Base-by-base conservation (phyloP, 345 rosid species). In the Populus nigra region DNA sequence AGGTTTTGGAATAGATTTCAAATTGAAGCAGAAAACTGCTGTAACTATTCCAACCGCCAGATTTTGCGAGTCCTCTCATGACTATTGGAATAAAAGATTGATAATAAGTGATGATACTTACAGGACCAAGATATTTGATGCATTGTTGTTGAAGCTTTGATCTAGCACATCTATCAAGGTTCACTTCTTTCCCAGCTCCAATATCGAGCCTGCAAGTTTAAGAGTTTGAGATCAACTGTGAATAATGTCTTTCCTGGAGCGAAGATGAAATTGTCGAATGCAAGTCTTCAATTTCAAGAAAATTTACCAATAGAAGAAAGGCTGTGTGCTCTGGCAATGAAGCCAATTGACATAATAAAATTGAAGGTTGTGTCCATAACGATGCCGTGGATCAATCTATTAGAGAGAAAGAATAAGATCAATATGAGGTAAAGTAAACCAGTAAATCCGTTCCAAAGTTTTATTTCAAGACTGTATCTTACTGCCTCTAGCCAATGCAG, bases 401-500 rank as follows among this genome's bases (percentile, higher is more conserved):
- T 73, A 68, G 41, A 71, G 77, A 69, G 36, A 79, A 70, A 45
- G 33, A 77, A 61, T 23, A 65, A 15, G 41, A 62, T 80, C 49
- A 82, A 76, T 59, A 75, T 69, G 49, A 70, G 77, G 39, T 50
- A 76, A 59, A 31, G 68, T 50, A 78, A 25, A 35, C 65, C 36
- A 31, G 57, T 11, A 55, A 75, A 8, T 53, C 68, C 63, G 18
- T 45, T n/a, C 0, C 38, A 41, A 68, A 33, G 7, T 49, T 76
- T n/a, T 39, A 31, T 36, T 13, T 31, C 29, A 9, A 17, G 74
- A 55, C 31, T 49, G 16, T 57, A 35, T 82, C 96, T 91, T 85
- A 94, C 98, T 13, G 97, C 98, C 71, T 94, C 98, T 41, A 94
- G 97, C 97, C 98, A 94, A 74, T 94, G 98, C 79, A 93, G 98